These are phyloP conservation scores for Phytophthora sp. DNA, from an alignment of 352 stramenopile genomes.

Conservation along the genomic window DNA sequence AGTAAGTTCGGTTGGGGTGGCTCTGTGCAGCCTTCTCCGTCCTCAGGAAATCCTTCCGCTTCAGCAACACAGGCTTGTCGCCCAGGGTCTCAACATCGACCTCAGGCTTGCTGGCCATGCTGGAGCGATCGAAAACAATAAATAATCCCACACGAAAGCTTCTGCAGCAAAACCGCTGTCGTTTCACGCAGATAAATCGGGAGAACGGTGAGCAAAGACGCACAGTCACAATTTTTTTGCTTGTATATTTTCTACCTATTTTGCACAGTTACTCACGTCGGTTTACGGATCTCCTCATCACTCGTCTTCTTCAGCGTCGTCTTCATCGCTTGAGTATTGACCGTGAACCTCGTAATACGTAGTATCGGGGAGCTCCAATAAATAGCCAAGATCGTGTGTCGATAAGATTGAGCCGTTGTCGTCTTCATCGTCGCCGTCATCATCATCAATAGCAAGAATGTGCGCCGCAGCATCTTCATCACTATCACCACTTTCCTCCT, in stretches of 20 bases:
- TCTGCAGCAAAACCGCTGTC: background rate
- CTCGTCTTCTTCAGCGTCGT: conserved; percentile 70
- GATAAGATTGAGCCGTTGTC: conserved; percentile 53
- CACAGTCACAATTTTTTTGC: conserved; percentile 1
- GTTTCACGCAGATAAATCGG: conserved; percentile 31
- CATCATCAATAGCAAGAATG: conserved; percentile 34
- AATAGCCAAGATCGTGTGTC: conserved; percentile 62
- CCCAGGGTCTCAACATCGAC: conserved; percentile 30
- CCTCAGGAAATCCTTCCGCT: conserved; percentile 80
- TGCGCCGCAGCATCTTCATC: conserved; percentile 23
- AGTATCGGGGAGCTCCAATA: conserved; percentile 75
- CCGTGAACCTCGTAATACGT: conserved; percentile 76
- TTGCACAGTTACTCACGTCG: conserved; percentile 1
- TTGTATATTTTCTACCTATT: conserved; percentile 6
- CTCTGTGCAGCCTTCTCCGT: conserved; percentile 68
- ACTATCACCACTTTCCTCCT: conserved; percentile 29
- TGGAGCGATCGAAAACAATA: background rate
- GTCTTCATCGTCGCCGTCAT: conserved; percentile 47
- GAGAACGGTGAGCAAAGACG: too few relatives aligned
- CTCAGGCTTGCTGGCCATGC: conserved; percentile 48
- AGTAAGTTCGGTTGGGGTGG: conserved; percentile 80
- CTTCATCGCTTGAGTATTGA: conserved; percentile 80
- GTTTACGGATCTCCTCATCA: conserved; percentile 14
- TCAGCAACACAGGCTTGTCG: conserved; percentile 51
- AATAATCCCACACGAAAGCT: conserved; percentile 1